phyloP scores from a whole-genome alignment of 2,329 filamentous ascomycete species.

The Neopestalotiopsis sp. region DNA sequence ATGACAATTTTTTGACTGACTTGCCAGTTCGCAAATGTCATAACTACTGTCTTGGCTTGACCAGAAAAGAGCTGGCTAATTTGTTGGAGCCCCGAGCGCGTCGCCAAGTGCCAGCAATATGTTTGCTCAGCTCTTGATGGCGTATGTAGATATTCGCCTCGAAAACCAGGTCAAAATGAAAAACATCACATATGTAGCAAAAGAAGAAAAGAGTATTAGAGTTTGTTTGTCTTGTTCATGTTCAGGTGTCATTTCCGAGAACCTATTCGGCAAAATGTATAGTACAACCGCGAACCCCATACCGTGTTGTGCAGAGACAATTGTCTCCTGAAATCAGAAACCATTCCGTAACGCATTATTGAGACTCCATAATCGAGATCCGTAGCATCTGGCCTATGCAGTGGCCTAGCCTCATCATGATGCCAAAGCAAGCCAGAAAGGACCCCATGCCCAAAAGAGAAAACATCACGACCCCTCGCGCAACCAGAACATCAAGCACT shows the following conservation, averaged over 20 bases:
- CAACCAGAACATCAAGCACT: conserved; percentile 48
- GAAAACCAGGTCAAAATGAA: no score
- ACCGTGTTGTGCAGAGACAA: conserved; percentile 70
- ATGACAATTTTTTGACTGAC: no score
- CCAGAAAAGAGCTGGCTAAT: no score
- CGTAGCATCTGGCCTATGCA: conserved; percentile 23
- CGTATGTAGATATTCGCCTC: no score
- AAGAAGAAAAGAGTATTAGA: neutral
- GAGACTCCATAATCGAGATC: conserved; percentile 51
- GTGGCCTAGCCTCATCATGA: conserved; percentile 60
- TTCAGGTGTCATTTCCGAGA: conserved; percentile 68
- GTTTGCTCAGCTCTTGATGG: no score
- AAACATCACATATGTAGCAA: neutral
- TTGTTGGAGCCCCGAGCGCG: no score
- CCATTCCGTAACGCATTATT: conserved; percentile 78
- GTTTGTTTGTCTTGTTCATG: conserved; percentile 47
- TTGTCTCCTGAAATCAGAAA: conserved; percentile 68
- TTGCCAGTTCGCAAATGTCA: no score
- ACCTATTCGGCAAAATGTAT: conserved; percentile 68
- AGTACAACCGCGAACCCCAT: conserved; percentile 76
- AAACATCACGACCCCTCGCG: conserved; percentile 59
- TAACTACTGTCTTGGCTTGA: no score
- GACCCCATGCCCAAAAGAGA: conserved; percentile 58
- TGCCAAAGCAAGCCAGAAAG: conserved; percentile 49
- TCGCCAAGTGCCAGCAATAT: no score